Evolutionary conservation across 1,139 yeast species (phyloP).

Genomic region (Chernovozyma aurita): DNA sequence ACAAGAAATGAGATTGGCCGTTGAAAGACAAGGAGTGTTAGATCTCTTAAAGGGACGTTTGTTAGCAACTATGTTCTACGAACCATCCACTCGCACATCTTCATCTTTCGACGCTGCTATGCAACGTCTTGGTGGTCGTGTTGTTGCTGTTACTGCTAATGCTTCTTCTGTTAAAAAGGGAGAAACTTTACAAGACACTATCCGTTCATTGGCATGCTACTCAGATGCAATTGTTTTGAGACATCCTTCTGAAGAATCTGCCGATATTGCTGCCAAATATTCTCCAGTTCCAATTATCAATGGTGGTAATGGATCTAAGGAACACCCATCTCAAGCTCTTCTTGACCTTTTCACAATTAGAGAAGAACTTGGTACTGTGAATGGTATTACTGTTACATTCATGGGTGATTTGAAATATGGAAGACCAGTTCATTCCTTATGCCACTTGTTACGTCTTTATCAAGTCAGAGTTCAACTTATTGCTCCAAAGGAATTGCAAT

Average conservation of each 20-base stretch:
- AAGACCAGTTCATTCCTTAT: constrained; percentile 96
- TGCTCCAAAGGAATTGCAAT: constrained; percentile 79
- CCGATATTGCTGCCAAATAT: constrained; percentile 91
- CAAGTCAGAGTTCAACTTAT: constrained; percentile 92
- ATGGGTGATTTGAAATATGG: constrained; percentile 99
- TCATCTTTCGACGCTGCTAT: constrained; percentile 98
- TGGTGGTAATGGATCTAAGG: constrained; percentile 97
- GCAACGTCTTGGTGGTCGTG: constrained; percentile 99
- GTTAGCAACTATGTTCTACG: constrained; percentile 93
- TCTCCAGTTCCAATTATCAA: constrained; percentile 96
- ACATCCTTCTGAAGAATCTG: constrained; percentile 91
- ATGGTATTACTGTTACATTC: constrained; percentile 95
- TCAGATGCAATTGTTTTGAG: constrained; percentile 96
- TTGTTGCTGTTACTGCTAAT: constrained; percentile 77
- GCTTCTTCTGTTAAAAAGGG: constrained; percentile 96
- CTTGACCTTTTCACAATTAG: constrained; percentile 96
- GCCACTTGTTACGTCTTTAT: constrained; percentile 85
- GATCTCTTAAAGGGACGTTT: constrained; percentile 88
- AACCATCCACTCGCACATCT: constrained; percentile 96
- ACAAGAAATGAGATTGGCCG: constrained; percentile 96
- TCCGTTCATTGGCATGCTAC: constrained; percentile 91
- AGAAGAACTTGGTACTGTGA: constrained; percentile 97
- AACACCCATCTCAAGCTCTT: constrained; percentile 98
- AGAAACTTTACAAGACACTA: constrained; percentile 95
- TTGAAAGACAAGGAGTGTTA: constrained; percentile 92